Base-by-base conservation (phyloP, 257 asterid genomes). In the Paulownia fortunei region DNA sequence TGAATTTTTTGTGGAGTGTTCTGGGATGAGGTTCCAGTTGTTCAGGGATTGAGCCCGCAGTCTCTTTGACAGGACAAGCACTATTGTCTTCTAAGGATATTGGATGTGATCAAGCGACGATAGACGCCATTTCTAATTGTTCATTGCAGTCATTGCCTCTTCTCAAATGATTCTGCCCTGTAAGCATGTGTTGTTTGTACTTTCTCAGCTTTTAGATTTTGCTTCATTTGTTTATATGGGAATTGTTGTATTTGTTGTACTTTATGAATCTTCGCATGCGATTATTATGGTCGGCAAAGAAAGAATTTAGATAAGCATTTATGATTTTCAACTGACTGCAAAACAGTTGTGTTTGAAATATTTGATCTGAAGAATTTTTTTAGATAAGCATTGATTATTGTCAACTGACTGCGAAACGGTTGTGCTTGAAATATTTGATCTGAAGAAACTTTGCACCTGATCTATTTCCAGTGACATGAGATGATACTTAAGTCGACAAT, bases 181-280 rank as follows among this genome's bases (percentile, higher is more conserved):
- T 89, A 92, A 90, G 90, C 91, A 80, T 85, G 76, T 82, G 82
- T 83, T 89, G 88, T 82, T 84, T 84, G 90, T 81, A 79, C 84
- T 80, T 55, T 70, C 69, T 73, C 80, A 81, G 82, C 61, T 72
- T 81, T 76, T 83, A 81, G 88, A 76, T 87, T 84, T 87, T 82
- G 81, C 81, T 80, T 80, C 76, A 69, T 88, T 83, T 87, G 93
- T 88, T 82, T 77, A 90, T 92, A 87, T 63, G 82, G 78, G 81
- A 69, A 80, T 79, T 85, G 84, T 69, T 86, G 89, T 82, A 78
- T 77, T 85, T 83, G 86, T 68, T 75, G 82, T 79, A 79, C 79
- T 61, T 84, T 59, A 51, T 49, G 76, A 30, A 69, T 83, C 54
- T 80, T 69, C 67, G 65, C 81, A 77, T 39, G 79, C 76, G 49